Conservation (phyloP, 2,329 filamentous ascomycete genomes). For the Metarhizium album region DNA sequence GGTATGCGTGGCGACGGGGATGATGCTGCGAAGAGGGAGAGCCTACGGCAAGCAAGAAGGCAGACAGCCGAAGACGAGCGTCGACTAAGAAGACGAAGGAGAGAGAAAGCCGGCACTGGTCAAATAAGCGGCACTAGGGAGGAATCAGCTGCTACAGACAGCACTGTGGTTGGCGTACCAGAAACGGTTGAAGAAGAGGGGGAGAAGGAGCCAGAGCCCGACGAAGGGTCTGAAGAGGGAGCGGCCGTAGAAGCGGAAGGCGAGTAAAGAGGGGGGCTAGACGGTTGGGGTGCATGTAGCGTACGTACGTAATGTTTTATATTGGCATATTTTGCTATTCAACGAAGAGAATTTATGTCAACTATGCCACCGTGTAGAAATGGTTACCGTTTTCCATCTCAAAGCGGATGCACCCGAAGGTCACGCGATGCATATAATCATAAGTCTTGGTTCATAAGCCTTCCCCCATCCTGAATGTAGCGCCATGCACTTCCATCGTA, state of each 20-base stretch:
- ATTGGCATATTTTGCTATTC: constrained; percentile 2
- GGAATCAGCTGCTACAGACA: constrained; percentile 10
- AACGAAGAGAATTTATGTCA: not conserved
- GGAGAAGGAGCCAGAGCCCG: constrained; percentile 1
- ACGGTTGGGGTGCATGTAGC: constrained; percentile 12
- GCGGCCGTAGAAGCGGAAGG: constrained; percentile 9
- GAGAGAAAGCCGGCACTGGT: constrained; percentile 44
- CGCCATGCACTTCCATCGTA: not conserved
- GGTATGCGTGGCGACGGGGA: constrained; percentile 62
- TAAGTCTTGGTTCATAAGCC: not conserved
- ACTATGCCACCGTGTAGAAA: not conserved
- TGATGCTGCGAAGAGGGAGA: constrained; percentile 43
- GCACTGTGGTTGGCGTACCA: constrained; percentile 5
- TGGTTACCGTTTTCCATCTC: not conserved
- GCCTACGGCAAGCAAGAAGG: constrained; percentile 47
- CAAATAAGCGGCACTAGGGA: constrained; percentile 16
- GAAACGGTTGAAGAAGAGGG: constrained; percentile 6
- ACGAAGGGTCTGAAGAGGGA: not conserved
- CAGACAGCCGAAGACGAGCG: constrained; percentile 75
- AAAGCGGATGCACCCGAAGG: not conserved
- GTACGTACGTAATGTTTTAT: constrained; percentile 28
- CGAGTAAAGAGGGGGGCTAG: constrained; percentile 1
- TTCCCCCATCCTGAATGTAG: not conserved
- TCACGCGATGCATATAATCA: not conserved
- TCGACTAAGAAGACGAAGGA: constrained; percentile 52